Conservation (phyloP, 78 protist species). For the Monocercomonoides exilis region DNA sequence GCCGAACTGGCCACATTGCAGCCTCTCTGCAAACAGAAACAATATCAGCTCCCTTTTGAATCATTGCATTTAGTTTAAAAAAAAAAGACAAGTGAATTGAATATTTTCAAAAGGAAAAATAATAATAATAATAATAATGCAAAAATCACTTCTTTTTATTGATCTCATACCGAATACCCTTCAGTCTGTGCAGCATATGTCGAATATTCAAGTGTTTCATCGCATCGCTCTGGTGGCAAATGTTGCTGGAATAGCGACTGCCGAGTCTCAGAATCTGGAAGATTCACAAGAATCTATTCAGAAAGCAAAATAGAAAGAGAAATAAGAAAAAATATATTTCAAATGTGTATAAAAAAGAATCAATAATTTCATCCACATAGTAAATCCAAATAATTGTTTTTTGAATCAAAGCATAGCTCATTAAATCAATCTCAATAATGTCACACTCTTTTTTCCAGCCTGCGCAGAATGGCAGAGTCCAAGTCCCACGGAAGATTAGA, state of each 20-base stretch:
- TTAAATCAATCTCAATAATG: background rate
- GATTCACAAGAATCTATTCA: conserved; percentile 44
- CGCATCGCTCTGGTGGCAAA: conserved; percentile 3
- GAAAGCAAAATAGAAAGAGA: background rate
- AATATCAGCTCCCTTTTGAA: conserved; percentile 48
- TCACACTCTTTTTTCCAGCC: conserved; percentile 29
- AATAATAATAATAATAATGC: no score
- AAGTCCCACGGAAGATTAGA: conserved; percentile 68
- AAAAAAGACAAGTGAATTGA: no score
- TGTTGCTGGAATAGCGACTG: background rate
- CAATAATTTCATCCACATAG: background rate
- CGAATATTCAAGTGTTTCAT: background rate
- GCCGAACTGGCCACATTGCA: conserved; percentile 50
- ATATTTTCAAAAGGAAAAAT: background rate
- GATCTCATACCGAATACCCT: background rate
- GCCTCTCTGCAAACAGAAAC: conserved; percentile 52
- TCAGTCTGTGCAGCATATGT: background rate
- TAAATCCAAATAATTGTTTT: no score
- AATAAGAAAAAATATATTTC: background rate
- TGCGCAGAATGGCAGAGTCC: conserved; percentile 48
- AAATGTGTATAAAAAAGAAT: background rate
- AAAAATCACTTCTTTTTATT: no score
- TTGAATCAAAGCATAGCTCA: no score
- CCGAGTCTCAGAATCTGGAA: conserved; percentile 31
- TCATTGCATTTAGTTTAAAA: no score